Evolutionary conservation across 2,329 filamentous ascomycete genomes (phyloP).

Genomic region (Neonectria faginata): DNA sequence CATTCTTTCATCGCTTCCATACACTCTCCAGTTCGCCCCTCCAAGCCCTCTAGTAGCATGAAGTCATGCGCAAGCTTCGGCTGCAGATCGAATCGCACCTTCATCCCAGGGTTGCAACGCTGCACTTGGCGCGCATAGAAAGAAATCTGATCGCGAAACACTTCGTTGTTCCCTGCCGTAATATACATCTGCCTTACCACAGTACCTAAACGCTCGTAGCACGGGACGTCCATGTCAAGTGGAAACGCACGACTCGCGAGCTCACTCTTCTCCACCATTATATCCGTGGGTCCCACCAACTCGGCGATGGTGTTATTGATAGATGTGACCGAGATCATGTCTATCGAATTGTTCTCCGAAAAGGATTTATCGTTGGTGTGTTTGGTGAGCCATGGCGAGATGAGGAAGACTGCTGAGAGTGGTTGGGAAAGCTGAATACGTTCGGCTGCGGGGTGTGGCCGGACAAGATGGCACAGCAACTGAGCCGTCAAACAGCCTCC

Average conservation of each 20-base stretch:
- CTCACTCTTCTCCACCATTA: neutral
- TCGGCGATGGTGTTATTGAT: neutral
- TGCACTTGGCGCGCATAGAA: conserved; percentile 22
- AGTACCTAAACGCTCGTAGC: conserved; percentile 15
- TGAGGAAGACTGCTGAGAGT: conserved; percentile 46
- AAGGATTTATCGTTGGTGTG: conserved; percentile 17
- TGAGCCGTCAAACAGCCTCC: conserved; percentile 49
- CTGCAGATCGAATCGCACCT: conserved; percentile 16
- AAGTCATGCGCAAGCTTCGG: conserved; percentile 29
- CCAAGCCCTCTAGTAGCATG: conserved; percentile 26
- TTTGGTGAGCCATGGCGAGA: conserved; percentile 45
- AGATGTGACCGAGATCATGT: conserved; percentile 22
- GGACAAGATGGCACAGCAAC: conserved; percentile 46
- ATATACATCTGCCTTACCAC: conserved; percentile 19
- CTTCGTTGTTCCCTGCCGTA: conserved; percentile 23
- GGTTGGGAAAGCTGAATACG: conserved; percentile 39
- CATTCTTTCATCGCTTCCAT: conserved; percentile 15
- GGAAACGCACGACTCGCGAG: conserved; percentile 16
- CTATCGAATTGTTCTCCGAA: conserved; percentile 16
- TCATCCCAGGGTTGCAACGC: conserved; percentile 22
- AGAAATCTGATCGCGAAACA: conserved; percentile 22
- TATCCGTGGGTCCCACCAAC: neutral
- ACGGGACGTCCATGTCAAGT: conserved; percentile 22
- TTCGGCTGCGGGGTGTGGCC: conserved; percentile 37
- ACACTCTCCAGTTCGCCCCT: conserved; percentile 21